Conservation (phyloP, 83 land plant genomes). For the Thuja plicata region DNA sequence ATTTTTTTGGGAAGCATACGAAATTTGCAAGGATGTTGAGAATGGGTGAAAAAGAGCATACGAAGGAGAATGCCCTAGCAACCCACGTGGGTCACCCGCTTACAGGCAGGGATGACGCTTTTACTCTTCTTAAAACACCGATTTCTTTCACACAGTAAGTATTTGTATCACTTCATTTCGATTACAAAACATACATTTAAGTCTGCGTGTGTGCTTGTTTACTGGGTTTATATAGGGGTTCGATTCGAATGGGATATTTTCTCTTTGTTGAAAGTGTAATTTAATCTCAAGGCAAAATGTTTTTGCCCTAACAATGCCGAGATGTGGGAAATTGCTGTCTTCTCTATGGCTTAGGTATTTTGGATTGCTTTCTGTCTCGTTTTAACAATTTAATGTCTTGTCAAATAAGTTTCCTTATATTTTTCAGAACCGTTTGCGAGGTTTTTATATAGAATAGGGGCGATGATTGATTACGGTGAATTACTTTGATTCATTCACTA, state of each 20-base stretch:
- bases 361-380: background rate
- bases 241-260: background rate
- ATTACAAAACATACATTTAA: background rate
- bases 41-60: background rate
- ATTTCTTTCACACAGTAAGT: slow-evolving; percentile 11
- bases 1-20: background rate
- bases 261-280: background rate
- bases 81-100: background rate
- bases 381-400: background rate
- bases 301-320: background rate
- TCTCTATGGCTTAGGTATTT: background rate
- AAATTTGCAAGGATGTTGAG: background rate
- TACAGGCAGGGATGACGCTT: slow-evolving; percentile 1
- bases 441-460: background rate
- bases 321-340: background rate
- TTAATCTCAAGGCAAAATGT: background rate
- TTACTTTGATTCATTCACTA: background rate
- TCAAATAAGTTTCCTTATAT: background rate
- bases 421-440: background rate
- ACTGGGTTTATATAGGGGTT: background rate
- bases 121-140: background rate
- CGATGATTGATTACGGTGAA: background rate
- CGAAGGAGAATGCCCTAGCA: background rate
- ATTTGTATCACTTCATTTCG: background rate
- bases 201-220: background rate